Percentiles rank a stretch among this genome's conserved stretches.
These are phyloP conservation scores for Melampsora americana DNA, from an alignment of 1,284 basidiomycete species.

Conservation along the genomic window DNA sequence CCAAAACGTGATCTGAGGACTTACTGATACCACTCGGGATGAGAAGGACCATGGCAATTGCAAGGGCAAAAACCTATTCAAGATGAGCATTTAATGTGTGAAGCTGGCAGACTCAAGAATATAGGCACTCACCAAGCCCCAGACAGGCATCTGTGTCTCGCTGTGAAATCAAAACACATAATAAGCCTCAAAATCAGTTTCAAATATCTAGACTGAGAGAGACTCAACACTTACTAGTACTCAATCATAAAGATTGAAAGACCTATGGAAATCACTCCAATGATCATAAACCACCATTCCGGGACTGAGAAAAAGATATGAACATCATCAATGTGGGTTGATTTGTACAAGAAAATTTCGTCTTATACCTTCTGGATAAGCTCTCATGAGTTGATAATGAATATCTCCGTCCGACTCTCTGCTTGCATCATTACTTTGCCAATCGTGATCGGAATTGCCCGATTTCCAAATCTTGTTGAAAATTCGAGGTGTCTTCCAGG, in stretches of 20 bases:
- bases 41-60: constrained; percentile 13
- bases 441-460: neutral
- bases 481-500: neutral
- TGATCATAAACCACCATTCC: constrained; percentile 52
- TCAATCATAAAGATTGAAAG: constrained; percentile 49
- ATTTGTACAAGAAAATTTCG: neutral
- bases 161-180: neutral
- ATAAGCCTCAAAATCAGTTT: neutral
- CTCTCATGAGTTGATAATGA: constrained; percentile 53
- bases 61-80: constrained; percentile 31
- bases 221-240: constrained; percentile 31
- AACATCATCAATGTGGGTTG: neutral
- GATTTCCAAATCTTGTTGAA: neutral
- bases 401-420: constrained; percentile 50
- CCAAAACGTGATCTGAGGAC: neutral
- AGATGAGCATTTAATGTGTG: neutral
- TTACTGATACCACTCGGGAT: constrained; percentile 38
- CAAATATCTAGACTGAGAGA: neutral
- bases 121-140: constrained; percentile 36
- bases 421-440: neutral
- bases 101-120: neutral
- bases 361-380: constrained; percentile 50
- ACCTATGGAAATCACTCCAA: constrained; percentile 50
- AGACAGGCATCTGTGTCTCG: constrained; percentile 38
- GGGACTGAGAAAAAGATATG: constrained; percentile 46